A percentile compares a stretch with the other conserved stretches of the same genome.
Conservation (phyloP, 192 early-diverging fungal genomes). For the Coemansia sp. region DNA sequence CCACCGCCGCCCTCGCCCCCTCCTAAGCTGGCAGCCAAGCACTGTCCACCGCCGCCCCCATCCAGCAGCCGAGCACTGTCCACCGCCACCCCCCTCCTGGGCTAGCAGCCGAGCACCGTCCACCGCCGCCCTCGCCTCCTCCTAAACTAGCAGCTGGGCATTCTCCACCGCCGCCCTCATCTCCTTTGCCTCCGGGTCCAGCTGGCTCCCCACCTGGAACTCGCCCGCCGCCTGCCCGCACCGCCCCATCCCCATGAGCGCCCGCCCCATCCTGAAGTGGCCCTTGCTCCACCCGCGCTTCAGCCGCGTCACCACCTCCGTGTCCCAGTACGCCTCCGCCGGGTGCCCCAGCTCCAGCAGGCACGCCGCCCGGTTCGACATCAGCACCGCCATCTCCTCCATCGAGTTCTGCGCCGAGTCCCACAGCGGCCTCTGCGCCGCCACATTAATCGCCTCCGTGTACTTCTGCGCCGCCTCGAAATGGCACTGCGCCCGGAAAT, state of each 20-base stretch:
- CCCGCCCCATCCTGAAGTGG: conserved; percentile 77
- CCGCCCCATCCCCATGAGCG: conserved; percentile 77
- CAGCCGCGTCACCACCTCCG: conserved; percentile 65
- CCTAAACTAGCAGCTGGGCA: conserved; percentile 47
- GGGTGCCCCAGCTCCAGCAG: conserved; percentile 62
- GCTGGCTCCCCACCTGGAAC: conserved; percentile 73
- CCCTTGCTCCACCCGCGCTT: conserved; percentile 73
- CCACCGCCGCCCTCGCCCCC: no score
- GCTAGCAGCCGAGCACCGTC: conserved; percentile 49
- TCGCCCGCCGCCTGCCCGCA: conserved; percentile 77
- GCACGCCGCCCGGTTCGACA: conserved; percentile 68
- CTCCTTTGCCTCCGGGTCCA: conserved; percentile 72
- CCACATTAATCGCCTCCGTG: conserved; percentile 81
- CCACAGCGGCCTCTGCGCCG: conserved; percentile 71
- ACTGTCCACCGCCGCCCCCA: conserved; percentile 73
- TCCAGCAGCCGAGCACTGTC: no score
- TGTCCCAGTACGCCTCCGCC: conserved; percentile 69
- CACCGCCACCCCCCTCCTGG: no score
- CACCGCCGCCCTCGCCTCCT: no score
- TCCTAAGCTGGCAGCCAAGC: conserved; percentile 41
- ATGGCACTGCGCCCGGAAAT: conserved; percentile 79
- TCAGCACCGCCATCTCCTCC: conserved; percentile 64
- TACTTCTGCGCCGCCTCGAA: conserved; percentile 82
- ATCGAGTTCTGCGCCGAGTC: conserved; percentile 63
- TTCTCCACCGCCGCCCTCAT: conserved; percentile 75